Percentiles rank a stretch among this genome's conserved stretches.
phyloP scores from a whole-genome alignment of 345 rosid species.

The Salix dunnii region DNA sequence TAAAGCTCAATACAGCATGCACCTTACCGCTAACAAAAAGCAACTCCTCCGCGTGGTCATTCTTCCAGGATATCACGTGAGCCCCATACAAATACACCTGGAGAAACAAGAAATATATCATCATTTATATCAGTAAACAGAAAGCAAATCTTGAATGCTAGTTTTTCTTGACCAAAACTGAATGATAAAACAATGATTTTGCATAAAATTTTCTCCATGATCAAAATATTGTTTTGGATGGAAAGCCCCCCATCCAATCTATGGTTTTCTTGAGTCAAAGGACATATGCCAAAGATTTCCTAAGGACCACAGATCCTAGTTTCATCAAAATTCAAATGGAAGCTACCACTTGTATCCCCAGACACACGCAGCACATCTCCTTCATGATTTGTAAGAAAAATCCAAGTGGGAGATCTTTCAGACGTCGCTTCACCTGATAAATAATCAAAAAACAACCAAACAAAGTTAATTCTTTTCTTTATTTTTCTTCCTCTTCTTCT shows the following conservation, averaged over 20 bases:
- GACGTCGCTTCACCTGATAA: neutral
- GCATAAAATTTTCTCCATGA: neutral
- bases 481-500: too few relatives aligned
- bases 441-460: too few relatives aligned
- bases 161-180: neutral
- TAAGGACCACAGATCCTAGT: neutral
- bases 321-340: neutral
- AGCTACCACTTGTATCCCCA: neutral
- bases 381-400: neutral
- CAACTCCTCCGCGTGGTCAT: constrained; percentile 80
- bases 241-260: neutral
- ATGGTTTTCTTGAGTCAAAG: neutral
- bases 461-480: too few relatives aligned
- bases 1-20: neutral
- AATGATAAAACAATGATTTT: neutral
- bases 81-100: constrained; percentile 87
- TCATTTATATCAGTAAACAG: neutral
- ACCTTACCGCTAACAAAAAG: constrained; percentile 78
- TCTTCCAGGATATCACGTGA: constrained; percentile 95
- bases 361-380: too few relatives aligned
- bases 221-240: neutral
- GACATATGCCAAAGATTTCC: neutral
- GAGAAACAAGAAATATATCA: constrained; percentile 4
- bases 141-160: neutral
- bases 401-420: neutral